These are phyloP conservation scores for Penicillium canariense DNA, from an alignment of 495 filamentous ascomycete species.

Conservation along the genomic window DNA sequence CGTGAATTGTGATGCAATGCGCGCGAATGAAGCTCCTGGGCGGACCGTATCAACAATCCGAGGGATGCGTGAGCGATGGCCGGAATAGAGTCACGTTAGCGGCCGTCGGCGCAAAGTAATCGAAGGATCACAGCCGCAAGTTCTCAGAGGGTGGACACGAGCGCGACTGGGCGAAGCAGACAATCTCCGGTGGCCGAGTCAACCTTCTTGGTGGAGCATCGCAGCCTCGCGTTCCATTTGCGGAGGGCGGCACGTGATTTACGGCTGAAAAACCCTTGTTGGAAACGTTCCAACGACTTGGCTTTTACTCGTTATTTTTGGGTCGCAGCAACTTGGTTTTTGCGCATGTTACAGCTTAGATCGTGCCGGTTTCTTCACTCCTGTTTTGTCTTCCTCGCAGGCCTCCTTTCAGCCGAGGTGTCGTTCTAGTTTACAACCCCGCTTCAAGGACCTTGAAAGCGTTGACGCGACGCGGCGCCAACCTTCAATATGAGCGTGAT, in stretches of 20 bases:
- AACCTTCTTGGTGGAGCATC: conserved; percentile 7
- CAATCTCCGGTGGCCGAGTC: not conserved
- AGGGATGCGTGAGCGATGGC: not conserved
- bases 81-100: conserved; percentile 1
- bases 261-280: conserved; percentile 21
- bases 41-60: not conserved
- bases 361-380: not conserved
- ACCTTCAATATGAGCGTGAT: conserved; percentile 37
- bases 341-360: conserved; percentile 8
- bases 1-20: not conserved
- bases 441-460: conserved; percentile 1
- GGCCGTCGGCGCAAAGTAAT: not conserved
- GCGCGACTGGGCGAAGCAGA: not conserved
- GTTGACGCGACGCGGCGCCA: conserved; percentile 18
- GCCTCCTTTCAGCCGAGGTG: conserved; percentile 10
- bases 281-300: conserved; percentile 10
- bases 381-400: not conserved
- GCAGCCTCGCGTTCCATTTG: conserved; percentile 20
- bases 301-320: conserved; percentile 16
- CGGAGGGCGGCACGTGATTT: conserved; percentile 25
- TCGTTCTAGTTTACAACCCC: conserved; percentile 2
- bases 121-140: not conserved
- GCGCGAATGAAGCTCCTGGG: not conserved
- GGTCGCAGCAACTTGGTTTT: conserved; percentile 1
- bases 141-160: not conserved